Evolutionary conservation across 169 alveolate genomes (phyloP).

Genomic region (Fabrea salina): DNA sequence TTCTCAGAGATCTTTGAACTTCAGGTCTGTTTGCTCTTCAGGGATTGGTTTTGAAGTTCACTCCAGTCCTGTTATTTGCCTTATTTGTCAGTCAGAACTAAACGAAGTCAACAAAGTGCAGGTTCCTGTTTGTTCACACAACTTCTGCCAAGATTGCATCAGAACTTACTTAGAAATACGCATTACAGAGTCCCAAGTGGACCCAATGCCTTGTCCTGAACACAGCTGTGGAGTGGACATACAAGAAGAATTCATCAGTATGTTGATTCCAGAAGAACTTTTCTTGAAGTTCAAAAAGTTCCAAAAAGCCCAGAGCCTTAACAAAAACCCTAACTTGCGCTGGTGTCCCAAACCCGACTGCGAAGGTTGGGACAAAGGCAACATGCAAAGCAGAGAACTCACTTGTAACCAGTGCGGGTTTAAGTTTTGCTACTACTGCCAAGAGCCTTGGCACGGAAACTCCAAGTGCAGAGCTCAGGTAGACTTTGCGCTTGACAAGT

Average conservation of each 20-base stretch:
- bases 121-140: neutral
- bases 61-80: neutral
- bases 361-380: constrained; percentile 36
- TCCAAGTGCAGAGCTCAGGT: neutral
- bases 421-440: constrained; percentile 37
- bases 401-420: constrained; percentile 21
- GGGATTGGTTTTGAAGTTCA: too few relatives aligned
- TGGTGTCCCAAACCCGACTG: constrained; percentile 45
- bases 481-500: constrained; percentile 18
- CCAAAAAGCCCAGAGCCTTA: neutral
- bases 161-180: neutral
- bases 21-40: too few relatives aligned
- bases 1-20: too few relatives aligned
- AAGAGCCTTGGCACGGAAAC: constrained; percentile 22
- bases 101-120: neutral
- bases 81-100: constrained; percentile 1
- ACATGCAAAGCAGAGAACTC: neutral
- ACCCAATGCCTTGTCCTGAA: constrained; percentile 30
- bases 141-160: constrained; percentile 24
- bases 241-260: neutral
- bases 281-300: constrained; percentile 27
- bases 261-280: neutral
- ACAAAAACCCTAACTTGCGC: constrained; percentile 10
- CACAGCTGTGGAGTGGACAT: constrained; percentile 14
- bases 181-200: constrained; percentile 9